Conservation (phyloP, 371 early-diverging fungal genomes). For the Mortierella sp. region DNA sequence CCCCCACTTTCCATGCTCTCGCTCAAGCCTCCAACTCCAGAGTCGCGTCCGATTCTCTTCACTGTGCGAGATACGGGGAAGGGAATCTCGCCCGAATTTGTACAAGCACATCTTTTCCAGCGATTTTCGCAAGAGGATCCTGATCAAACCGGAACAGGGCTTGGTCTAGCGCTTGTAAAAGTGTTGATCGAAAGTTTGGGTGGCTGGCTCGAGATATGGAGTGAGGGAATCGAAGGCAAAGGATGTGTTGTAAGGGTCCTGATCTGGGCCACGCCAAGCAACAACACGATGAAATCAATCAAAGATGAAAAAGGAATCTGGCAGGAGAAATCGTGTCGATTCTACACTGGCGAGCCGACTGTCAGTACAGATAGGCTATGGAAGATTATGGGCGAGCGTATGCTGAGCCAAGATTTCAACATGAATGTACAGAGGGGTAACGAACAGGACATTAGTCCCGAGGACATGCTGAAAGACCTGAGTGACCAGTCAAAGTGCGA, state of each 20-base stretch:
- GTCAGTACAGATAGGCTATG: slow-evolving; percentile 32
- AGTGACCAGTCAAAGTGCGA: slow-evolving; percentile 27
- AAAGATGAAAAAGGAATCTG: slow-evolving; percentile 25
- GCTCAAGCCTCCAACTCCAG: slow-evolving; percentile 30
- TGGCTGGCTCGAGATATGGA: slow-evolving; percentile 56
- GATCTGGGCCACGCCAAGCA: slow-evolving; percentile 32
- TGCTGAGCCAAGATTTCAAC: slow-evolving; percentile 34
- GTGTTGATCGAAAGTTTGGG: slow-evolving; percentile 53
- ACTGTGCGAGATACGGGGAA: slow-evolving; percentile 56
- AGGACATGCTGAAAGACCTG: slow-evolving; percentile 30
- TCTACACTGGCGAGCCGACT: slow-evolving; percentile 27
- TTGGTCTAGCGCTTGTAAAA: slow-evolving; percentile 51
- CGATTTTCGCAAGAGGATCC: slow-evolving; percentile 58
- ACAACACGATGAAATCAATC: slow-evolving; percentile 13
- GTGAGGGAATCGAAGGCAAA: slow-evolving; percentile 53
- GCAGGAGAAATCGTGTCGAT: slow-evolving; percentile 37
- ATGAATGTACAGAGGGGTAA: slow-evolving; percentile 40
- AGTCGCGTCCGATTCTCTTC: slow-evolving; percentile 42
- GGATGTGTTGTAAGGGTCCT: slow-evolving; percentile 52
- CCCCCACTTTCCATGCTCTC: slow-evolving; percentile 17
- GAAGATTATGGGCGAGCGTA: slow-evolving; percentile 33
- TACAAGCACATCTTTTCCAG: slow-evolving; percentile 49
- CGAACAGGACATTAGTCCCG: slow-evolving; percentile 34
- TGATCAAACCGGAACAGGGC: slow-evolving; percentile 50
- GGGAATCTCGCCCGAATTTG: slow-evolving; percentile 52